Conservation (phyloP, 106 monocot species). For the Hemerocallis citrina region DNA sequence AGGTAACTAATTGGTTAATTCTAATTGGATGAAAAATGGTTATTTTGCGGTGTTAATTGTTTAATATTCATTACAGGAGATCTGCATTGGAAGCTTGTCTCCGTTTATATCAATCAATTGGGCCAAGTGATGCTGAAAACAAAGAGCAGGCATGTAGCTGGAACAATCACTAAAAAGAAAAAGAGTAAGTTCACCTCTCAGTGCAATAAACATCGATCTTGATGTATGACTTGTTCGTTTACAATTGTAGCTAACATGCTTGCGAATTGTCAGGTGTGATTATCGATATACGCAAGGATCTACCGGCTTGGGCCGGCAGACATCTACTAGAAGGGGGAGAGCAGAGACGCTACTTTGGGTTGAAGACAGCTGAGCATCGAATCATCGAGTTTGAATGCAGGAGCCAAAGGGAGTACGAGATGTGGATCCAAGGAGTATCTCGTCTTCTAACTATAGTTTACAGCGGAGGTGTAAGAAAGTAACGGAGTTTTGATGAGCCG, state of each 20-base stretch:
- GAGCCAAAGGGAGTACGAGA: conserved; percentile 68
- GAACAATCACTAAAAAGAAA: conserved; percentile 95
- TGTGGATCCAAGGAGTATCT: conserved; percentile 78
- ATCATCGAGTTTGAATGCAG: conserved; percentile 90
- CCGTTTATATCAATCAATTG: conserved; percentile 68
- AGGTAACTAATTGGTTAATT: too few relatives aligned
- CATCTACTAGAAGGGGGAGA: conserved; percentile 76
- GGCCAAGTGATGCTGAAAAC: conserved; percentile 90
- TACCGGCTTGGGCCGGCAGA: conserved; percentile 78
- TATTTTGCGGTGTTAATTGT: neutral
- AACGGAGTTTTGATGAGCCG: neutral
- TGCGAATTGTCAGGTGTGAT: conserved; percentile 49
- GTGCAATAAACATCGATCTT: neutral
- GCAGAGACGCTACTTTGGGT: conserved; percentile 80
- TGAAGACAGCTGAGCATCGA: conserved; percentile 62
- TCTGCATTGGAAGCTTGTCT: conserved; percentile 87
- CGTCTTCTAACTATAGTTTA: conserved; percentile 46
- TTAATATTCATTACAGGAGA: conserved; percentile 36
- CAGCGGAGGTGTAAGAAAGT: conserved; percentile 25
- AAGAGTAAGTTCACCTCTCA: conserved; percentile 38
- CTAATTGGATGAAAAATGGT: neutral
- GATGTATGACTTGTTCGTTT: neutral
- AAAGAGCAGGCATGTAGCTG: conserved; percentile 90
- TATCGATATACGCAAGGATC: conserved; percentile 53
- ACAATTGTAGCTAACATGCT: neutral